Evolutionary conservation across 78 protist genomes (phyloP), one percentile per base, ranked within the genome.

Genomic region (Dictyostelium capitatum): DNA sequence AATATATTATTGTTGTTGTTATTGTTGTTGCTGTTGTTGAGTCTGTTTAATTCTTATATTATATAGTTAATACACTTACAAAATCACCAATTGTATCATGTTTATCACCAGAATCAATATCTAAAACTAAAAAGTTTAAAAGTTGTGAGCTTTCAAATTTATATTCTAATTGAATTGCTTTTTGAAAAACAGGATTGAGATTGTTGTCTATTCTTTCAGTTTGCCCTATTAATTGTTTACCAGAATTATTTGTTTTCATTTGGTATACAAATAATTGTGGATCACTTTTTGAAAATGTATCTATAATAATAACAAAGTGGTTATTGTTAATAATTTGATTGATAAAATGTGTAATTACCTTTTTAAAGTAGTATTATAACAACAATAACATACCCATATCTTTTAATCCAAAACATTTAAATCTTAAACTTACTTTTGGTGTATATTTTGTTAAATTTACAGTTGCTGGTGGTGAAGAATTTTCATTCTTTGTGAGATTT

Each of bases 101-200:
- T 15, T 75, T 43, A 50, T 64, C 74, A 9, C 30, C 30, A 11
- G 14, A 54, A 41, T 96, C 97, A 23, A 47, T 30, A 79, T 95
- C 97, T 11, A 48, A 47, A 14, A 90, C 94, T 0, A 23, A 25
- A 20, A 94, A 11, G 17, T 5, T 32, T 67, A 89, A 20, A 8
- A 46, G 23, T 90, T 96, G 96, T 4, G 41, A 2, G 11, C 19
- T 20, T 78, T 96, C 98, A 30, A 96, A 96, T 48, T 50, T 32
- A 69, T 95, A 96, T 37, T 94, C 92, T 0, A 91, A 5, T 9
- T 4, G 15, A 7, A 96, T 51, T 6, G 79, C 51, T 23, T 50
- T 83, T 23, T 50, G 73, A 43, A 96, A 96, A 10, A 14, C 17
- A 67, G 94, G 94, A 48, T 25, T 53, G 12, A 73, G 25, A 30